phyloP scores from a whole-genome alignment of 2,329 filamentous ascomycete genomes.

The Cladosporium sphaerospermum region DNA sequence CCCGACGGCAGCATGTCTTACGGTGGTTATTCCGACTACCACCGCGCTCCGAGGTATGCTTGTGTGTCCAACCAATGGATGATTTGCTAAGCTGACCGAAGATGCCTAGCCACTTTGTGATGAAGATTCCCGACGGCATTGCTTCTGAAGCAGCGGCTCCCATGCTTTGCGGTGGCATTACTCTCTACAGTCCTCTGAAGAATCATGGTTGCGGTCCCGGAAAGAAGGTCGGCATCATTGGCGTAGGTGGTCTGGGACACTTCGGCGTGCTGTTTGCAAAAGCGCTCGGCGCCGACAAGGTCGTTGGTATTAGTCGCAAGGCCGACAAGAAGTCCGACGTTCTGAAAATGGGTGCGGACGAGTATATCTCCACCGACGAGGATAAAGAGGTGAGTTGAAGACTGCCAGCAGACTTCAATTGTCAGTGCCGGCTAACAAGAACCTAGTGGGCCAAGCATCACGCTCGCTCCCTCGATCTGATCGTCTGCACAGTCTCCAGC shows the following conservation, averaged over 20 bases:
- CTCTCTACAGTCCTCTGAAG: conserved; percentile 62
- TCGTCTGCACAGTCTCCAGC: conserved; percentile 53
- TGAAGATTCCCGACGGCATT: conserved; percentile 50
- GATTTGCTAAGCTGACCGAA: neutral
- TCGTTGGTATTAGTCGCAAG: conserved; percentile 59
- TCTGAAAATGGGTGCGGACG: conserved; percentile 55
- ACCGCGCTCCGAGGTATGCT: conserved; percentile 32
- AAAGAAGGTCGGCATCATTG: conserved; percentile 64
- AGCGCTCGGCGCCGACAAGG: conserved; percentile 61
- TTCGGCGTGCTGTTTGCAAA: conserved; percentile 65
- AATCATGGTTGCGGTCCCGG: conserved; percentile 63
- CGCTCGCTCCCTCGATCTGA: conserved; percentile 49
- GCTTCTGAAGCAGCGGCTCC: conserved; percentile 53
- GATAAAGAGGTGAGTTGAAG: conserved; percentile 36
- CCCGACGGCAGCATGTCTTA: conserved; percentile 44
- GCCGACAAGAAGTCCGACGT: conserved; percentile 55
- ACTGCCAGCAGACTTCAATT: neutral
- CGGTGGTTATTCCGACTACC: conserved; percentile 56
- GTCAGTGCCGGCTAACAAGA: neutral
- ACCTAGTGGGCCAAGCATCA: conserved; percentile 50
- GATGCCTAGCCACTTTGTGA: conserved; percentile 45
- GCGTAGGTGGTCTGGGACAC: conserved; percentile 64
- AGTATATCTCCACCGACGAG: conserved; percentile 52
- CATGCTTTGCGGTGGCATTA: conserved; percentile 73
- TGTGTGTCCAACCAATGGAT: neutral